Percentiles rank a stretch among this genome's conserved stretches.
Conservation (phyloP, 371 early-diverging fungal genomes). For the Mucor piriformis region DNA sequence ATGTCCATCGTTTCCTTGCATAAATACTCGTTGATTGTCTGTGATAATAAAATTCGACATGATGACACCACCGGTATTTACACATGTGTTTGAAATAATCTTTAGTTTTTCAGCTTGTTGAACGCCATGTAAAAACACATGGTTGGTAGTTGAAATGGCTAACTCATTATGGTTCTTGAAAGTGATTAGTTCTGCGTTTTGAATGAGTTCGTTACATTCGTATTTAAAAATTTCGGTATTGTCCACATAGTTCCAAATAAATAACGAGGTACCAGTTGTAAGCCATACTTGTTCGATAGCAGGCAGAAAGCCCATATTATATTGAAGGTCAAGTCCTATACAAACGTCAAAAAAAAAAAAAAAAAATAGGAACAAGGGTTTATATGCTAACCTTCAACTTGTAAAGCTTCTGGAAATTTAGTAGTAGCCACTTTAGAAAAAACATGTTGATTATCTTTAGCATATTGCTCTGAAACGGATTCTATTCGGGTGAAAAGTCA, state of each 20-base stretch:
- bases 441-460: not conserved
- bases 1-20: constrained; percentile 84
- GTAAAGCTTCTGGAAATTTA: not conserved
- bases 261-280: constrained; percentile 1
- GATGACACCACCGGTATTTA: not conserved
- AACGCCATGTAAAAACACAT: constrained; percentile 19
- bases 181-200: constrained; percentile 11
- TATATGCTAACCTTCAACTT: not conserved
- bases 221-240: constrained; percentile 15
- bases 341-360: not conserved
- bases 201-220: constrained; percentile 6
- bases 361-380: no score
- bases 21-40: constrained; percentile 74
- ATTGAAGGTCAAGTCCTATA: constrained; percentile 3
- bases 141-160: constrained; percentile 8
- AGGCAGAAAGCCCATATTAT: constrained; percentile 15
- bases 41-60: constrained; percentile 35
- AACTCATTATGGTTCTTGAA: constrained; percentile 4
- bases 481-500: not conserved
- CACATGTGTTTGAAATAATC: not conserved
- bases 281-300: constrained; percentile 16
- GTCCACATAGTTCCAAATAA: constrained; percentile 15
- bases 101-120: not conserved
- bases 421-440: not conserved
- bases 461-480: not conserved